Percentiles rank a stretch among this genome's conserved stretches.
Conservation (phyloP, 164 flowering plant genomes). For the Hamamelis virginiana region DNA sequence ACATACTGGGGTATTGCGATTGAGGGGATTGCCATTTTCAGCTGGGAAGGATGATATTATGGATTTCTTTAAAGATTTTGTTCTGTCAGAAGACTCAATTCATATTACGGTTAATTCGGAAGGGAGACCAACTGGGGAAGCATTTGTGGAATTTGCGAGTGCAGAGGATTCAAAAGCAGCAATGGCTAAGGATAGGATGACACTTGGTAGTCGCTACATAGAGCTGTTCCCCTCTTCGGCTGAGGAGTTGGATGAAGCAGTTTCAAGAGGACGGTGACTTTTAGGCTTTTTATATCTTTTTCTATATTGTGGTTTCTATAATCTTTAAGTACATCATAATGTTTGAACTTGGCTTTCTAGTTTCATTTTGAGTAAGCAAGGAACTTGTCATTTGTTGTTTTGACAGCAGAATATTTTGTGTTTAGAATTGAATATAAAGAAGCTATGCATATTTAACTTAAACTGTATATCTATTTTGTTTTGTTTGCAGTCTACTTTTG, state of each 20-base stretch:
- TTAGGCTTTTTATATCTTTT: background rate
- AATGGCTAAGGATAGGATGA: constrained; percentile 85
- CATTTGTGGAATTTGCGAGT: constrained; percentile 76
- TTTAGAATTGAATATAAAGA: background rate
- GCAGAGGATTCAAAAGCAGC: constrained; percentile 85
- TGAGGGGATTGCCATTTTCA: constrained; percentile 91
- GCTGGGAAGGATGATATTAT: constrained; percentile 76
- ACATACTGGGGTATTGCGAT: constrained; percentile 71
- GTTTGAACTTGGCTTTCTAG: background rate
- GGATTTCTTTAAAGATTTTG: constrained; percentile 81
- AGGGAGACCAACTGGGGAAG: constrained; percentile 89
- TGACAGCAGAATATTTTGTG: background rate
- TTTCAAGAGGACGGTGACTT: constrained; percentile 59
- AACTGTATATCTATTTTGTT: background rate
- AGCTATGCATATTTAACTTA: background rate
- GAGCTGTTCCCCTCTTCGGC: constrained; percentile 78
- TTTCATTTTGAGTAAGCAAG: constrained; percentile 1
- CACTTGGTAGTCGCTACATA: constrained; percentile 83
- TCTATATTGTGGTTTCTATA: background rate
- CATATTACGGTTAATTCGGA: constrained; percentile 60
- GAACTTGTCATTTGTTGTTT: constrained; percentile 5
- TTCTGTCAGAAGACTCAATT: constrained; percentile 61
- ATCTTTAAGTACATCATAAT: background rate
- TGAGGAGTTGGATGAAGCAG: constrained; percentile 74
- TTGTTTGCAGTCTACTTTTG: background rate